Evolutionary conservation across 441 rosid species (phyloP).

Genomic region (Lagerstroemia fauriei): DNA sequence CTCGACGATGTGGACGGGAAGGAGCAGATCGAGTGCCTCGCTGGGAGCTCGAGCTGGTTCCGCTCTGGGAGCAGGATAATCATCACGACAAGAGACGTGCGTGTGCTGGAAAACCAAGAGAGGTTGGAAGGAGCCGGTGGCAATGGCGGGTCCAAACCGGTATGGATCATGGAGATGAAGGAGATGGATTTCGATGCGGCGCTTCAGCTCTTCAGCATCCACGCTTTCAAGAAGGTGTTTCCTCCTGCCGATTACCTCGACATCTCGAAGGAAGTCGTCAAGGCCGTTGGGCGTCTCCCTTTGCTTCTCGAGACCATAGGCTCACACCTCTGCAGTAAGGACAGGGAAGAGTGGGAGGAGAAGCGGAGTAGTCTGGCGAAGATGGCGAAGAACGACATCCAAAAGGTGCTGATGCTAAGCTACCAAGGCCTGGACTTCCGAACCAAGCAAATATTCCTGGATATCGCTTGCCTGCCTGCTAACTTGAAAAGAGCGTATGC

Average conservation of each 20-base stretch:
- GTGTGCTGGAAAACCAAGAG: background rate
- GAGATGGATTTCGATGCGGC: background rate
- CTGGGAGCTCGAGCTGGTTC: background rate
- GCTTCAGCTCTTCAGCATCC: background rate
- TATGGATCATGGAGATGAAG: background rate
- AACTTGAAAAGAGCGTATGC: background rate
- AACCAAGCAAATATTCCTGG: constrained; percentile 2
- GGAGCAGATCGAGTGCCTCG: background rate
- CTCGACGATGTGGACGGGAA: background rate
- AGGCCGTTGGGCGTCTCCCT: background rate
- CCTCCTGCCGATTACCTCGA: background rate
- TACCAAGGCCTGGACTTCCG: background rate
- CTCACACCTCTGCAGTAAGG: background rate
- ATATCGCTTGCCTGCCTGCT: constrained; percentile 6
- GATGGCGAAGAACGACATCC: rapidly evolving
- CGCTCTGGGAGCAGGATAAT: background rate
- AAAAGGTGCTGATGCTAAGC: background rate
- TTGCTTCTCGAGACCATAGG: background rate
- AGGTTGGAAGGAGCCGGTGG: background rate
- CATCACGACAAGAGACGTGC: background rate
- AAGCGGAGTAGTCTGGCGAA: background rate
- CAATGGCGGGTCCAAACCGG: background rate
- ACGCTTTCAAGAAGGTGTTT: background rate
- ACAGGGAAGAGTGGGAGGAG: background rate
- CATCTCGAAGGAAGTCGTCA: background rate